Evolutionary conservation across 177 flowering plant species (phyloP).

Genomic region (Telopea speciosissima): DNA sequence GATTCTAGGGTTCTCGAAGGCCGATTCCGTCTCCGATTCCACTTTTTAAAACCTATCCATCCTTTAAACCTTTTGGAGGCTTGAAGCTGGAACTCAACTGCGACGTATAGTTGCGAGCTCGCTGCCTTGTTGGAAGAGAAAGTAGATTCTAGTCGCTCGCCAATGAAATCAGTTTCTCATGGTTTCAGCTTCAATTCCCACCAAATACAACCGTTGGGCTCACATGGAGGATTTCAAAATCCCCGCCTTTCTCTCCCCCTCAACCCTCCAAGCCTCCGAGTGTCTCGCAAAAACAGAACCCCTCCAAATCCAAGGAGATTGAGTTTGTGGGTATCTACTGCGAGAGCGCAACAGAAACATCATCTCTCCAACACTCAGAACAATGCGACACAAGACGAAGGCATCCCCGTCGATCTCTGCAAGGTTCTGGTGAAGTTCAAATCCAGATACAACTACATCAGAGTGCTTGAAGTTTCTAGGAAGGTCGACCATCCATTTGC

Average conservation of each 20-base stretch:
- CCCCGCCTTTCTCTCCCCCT: constrained; percentile 15
- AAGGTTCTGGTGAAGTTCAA: constrained; percentile 64
- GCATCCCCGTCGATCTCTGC: constrained; percentile 54
- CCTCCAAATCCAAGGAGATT: constrained; percentile 3
- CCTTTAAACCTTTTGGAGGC: too few relatives aligned
- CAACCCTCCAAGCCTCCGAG: constrained; percentile 4
- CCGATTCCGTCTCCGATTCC: too few relatives aligned
- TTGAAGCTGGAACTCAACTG: too few relatives aligned
- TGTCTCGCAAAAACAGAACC: background rate
- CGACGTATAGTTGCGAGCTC: background rate
- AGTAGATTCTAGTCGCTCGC: background rate
- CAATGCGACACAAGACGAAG: constrained; percentile 35
- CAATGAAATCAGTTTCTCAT: constrained; percentile 7
- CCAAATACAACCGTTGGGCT: constrained; percentile 15
- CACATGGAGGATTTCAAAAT: constrained; percentile 7
- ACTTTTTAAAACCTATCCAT: too few relatives aligned
- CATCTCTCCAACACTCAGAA: constrained; percentile 12
- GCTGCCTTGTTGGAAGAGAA: background rate
- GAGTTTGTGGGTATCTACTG: background rate
- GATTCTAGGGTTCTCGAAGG: too few relatives aligned
- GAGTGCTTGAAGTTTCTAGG: constrained; percentile 75
- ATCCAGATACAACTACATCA: constrained; percentile 67
- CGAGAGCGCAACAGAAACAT: constrained; percentile 23
- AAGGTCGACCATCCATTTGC: constrained; percentile 76
- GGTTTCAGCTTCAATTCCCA: constrained; percentile 2